These are phyloP conservation scores for Ustilago bromivora DNA, from an alignment of 1,284 basidiomycete genomes.

Conservation along the genomic window DNA sequence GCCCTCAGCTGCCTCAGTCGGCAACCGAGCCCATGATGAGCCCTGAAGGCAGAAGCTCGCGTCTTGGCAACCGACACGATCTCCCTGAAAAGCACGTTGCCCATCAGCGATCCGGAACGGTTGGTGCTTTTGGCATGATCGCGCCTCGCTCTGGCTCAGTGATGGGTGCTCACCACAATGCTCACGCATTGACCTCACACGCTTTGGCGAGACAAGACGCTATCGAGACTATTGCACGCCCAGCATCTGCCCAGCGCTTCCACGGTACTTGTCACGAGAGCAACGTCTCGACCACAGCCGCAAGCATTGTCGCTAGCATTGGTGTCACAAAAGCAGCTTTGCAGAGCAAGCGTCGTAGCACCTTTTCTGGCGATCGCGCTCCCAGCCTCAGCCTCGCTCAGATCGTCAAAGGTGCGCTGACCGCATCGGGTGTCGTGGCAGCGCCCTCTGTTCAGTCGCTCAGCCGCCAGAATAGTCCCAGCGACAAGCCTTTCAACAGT, in stretches of 20 bases:
- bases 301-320: conserved; percentile 35
- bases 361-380: conserved; percentile 44
- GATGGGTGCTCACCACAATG: conserved; percentile 15
- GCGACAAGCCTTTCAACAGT: conserved; percentile 25
- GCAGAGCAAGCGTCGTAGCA: conserved; percentile 53
- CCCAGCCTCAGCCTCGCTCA: conserved; percentile 48
- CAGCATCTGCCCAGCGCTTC: conserved; percentile 43
- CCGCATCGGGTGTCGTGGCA: conserved; percentile 46
- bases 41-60: conserved; percentile 43
- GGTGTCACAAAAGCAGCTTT: conserved; percentile 43
- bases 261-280: conserved; percentile 31
- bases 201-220: conserved; percentile 34
- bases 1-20: conserved; percentile 10
- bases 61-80: conserved; percentile 33
- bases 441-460: conserved; percentile 14
- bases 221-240: conserved; percentile 30
- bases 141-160: conserved; percentile 30
- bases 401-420: conserved; percentile 50
- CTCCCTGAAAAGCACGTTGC: conserved; percentile 13
- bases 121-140: conserved; percentile 31
- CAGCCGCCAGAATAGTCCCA: conserved; percentile 37
- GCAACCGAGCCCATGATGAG: background rate
- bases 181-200: conserved; percentile 33
- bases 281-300: conserved; percentile 31
- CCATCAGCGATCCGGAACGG: conserved; percentile 38